These are phyloP conservation scores for Yueomyces sp. DNA, from an alignment of 805 yeast species.

Conservation along the genomic window DNA sequence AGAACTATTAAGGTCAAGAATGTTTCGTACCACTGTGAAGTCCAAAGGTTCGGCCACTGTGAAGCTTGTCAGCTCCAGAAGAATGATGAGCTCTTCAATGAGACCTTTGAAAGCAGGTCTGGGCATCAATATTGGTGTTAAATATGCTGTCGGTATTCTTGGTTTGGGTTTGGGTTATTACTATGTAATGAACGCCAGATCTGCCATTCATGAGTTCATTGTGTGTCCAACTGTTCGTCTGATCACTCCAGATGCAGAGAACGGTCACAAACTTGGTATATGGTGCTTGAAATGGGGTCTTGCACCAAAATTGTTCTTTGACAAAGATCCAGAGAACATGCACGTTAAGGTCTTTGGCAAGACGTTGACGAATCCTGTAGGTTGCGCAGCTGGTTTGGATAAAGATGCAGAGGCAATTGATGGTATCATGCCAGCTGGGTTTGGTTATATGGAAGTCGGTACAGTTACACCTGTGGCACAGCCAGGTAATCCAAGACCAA, in stretches of 20 bases:
- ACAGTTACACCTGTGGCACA: constrained; percentile 88
- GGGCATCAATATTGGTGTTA: constrained; percentile 9
- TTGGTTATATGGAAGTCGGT: constrained; percentile 85
- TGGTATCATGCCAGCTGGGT: constrained; percentile 62
- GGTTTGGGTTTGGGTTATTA: constrained; percentile 31
- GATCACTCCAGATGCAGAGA: constrained; percentile 62
- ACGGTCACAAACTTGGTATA: constrained; percentile 70
- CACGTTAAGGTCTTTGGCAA: constrained; percentile 54
- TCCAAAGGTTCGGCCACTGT: too few relatives aligned
- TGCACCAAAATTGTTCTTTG: constrained; percentile 46
- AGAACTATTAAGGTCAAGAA: too few relatives aligned
- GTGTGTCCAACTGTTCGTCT: constrained; percentile 64
- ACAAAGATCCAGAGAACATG: constrained; percentile 37
- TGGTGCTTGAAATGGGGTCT: constrained; percentile 54
- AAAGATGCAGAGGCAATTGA: constrained; percentile 90
- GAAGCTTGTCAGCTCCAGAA: constrained; percentile 1
- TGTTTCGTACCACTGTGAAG: too few relatives aligned
- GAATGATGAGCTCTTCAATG: constrained; percentile 2
- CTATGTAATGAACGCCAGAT: constrained; percentile 62
- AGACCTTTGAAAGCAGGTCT: constrained; percentile 6
- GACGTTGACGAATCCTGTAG: constrained; percentile 61
- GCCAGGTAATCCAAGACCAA: constrained; percentile 88
- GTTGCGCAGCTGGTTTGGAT: constrained; percentile 93
- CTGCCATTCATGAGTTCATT: constrained; percentile 70
- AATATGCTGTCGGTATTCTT: constrained; percentile 14